These are phyloP conservation scores for Pezicula carpinea DNA, from an alignment of 2,329 filamentous ascomycete species.

Conservation along the genomic window DNA sequence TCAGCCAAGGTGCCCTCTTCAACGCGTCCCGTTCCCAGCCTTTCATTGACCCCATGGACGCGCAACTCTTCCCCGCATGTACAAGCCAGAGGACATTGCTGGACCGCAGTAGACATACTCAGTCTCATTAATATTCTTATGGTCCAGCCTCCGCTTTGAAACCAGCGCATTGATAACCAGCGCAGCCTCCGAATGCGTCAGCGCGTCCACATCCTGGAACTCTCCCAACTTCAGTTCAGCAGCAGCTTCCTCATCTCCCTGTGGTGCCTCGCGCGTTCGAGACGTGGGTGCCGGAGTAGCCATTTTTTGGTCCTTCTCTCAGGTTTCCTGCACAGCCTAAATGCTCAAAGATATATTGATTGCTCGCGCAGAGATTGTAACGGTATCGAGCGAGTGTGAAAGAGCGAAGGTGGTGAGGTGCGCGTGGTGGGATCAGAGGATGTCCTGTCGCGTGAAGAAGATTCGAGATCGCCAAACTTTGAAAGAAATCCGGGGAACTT, in stretches of 20 bases:
- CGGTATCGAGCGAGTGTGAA: slow-evolving; percentile 1
- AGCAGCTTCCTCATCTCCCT: slow-evolving; percentile 84
- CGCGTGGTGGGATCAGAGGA: slow-evolving; percentile 3
- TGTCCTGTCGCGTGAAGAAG: slow-evolving; percentile 17
- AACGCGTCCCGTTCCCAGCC: neutral
- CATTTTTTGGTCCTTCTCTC: slow-evolving; percentile 13
- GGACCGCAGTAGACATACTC: slow-evolving; percentile 54
- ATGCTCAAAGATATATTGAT: neutral
- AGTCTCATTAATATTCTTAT: slow-evolving; percentile 78
- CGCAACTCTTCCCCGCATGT: neutral
- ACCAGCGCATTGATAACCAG: slow-evolving; percentile 89
- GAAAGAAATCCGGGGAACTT: slow-evolving; percentile 5
- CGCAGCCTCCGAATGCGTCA: slow-evolving; percentile 88
- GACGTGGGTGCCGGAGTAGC: slow-evolving; percentile 37
- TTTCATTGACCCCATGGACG: no score
- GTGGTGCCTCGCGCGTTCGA: slow-evolving; percentile 62
- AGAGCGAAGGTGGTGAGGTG: neutral
- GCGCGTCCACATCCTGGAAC: slow-evolving; percentile 84
- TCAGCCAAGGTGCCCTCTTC: neutral
- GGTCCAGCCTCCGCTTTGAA: slow-evolving; percentile 71
- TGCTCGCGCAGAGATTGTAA: neutral
- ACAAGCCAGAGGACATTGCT: neutral
- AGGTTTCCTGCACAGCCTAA: neutral
- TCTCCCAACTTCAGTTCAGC: slow-evolving; percentile 82
- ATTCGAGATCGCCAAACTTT: slow-evolving; percentile 3